phyloP scores from a whole-genome alignment of 129 eudicot genomes.

The Oenanthe sinensis region DNA sequence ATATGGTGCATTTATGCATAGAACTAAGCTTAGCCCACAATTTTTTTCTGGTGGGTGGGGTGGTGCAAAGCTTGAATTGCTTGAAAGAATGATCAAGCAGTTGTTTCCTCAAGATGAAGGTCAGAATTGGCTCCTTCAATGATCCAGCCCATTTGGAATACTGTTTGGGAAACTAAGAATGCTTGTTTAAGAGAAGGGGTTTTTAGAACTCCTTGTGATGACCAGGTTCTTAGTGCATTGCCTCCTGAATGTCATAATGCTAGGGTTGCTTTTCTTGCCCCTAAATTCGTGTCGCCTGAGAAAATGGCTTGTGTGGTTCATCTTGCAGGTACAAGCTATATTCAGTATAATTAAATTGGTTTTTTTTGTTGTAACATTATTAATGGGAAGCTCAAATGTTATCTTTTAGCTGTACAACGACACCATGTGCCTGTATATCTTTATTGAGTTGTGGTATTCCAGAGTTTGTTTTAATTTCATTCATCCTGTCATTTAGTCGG shows the following conservation, averaged over 20 bases:
- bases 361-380: constrained; percentile 2
- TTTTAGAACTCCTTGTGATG: constrained; percentile 86
- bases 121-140: constrained; percentile 66
- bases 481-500: not conserved
- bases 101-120: constrained; percentile 37
- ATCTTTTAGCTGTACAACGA: not conserved
- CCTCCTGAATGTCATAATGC: constrained; percentile 92
- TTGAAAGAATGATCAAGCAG: constrained; percentile 56
- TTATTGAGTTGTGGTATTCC: not conserved
- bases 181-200: constrained; percentile 86
- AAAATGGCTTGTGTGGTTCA: constrained; percentile 97
- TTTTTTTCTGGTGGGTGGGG: constrained; percentile 97
- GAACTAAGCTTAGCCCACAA: constrained; percentile 76
- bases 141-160: constrained; percentile 74
- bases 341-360: not conserved
- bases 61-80: constrained; percentile 80
- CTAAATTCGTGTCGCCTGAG: constrained; percentile 55
- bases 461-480: not conserved
- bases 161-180: constrained; percentile 89
- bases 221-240: constrained; percentile 76
- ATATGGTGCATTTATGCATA: constrained; percentile 90
- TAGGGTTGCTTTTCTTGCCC: constrained; percentile 91
- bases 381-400: not conserved
- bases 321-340: constrained; percentile 56
- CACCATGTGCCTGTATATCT: not conserved